Evolutionary conservation across 257 asterid genomes (phyloP), one percentile per base, ranked within the genome.

Genomic region (Scutellaria minor): DNA sequence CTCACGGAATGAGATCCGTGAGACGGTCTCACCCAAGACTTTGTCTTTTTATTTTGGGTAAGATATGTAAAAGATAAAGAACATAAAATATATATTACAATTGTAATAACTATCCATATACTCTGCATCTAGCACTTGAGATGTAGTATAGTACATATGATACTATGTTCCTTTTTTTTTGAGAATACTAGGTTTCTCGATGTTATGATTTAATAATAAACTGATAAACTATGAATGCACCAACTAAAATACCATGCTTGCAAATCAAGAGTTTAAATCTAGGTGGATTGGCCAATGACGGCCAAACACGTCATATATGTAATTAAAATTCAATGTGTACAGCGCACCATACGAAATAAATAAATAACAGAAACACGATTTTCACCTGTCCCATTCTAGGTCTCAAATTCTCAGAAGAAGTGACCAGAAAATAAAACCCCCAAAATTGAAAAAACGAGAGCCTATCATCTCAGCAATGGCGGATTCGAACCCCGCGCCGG

Each of bases 401-500:
- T 79, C 73, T 73, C 73, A 68, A 73, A 63, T 47, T 74, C 73
- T 67, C 77, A 74, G 54, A 22, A 40, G 56, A 44, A 37, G 44
- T 18, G 62, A 56, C 52, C 73, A 73, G 40, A 45, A 2, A 75
- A 48, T 15, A 2, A 24, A 67, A 70, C 64, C 50, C 75, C 78
- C 78, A 39, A 46, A 73, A 79, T 45, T 58, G 68, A 47, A 6
- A 51, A 66, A 37, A 18, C 65, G 64, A 53, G 55, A 68, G 75
- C 78, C 51, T 46, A 67, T 63, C 70, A 56, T 71, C 76, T 62
- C 70, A 62, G 42, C 82, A 73, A 91, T 91, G 97, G 96, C 91
- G 87, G 97, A 87, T 56, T 57, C 90, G 45, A 47, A 85, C 5
- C 74, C 88, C 72, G 79, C 85, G 65, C 80, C 87, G 75, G 87